phyloP scores from a whole-genome alignment of 805 yeast species.

The Saccharomycopsis guyanensis region DNA sequence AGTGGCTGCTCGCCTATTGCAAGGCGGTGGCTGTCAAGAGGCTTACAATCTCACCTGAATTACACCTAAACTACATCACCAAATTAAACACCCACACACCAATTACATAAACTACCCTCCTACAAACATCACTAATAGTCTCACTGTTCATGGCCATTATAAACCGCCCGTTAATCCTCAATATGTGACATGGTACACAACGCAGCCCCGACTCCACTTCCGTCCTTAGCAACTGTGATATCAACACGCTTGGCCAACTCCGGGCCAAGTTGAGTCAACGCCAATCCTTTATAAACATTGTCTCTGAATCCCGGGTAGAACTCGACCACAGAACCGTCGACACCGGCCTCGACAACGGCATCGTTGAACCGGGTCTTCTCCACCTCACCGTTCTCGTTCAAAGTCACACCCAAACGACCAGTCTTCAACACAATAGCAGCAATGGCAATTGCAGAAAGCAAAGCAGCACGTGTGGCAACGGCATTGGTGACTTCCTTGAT shows the following conservation, averaged over 20 bases:
- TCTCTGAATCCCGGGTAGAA: constrained; percentile 86
- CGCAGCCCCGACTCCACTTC: constrained; percentile 97
- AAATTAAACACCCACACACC: too few species aligned
- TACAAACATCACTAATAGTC: too few species aligned
- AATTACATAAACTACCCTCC: too few species aligned
- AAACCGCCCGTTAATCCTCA: too few species aligned
- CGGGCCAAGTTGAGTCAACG: constrained; percentile 59
- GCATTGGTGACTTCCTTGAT: constrained; percentile 71
- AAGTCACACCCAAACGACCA: constrained; percentile 39
- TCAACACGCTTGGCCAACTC: constrained; percentile 62
- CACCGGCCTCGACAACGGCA: constrained; percentile 78
- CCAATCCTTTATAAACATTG: constrained; percentile 71
- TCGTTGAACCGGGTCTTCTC: constrained; percentile 42
- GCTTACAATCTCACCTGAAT: too few species aligned
- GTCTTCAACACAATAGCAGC: constrained; percentile 73
- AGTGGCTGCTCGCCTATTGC: too few species aligned
- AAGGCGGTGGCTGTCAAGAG: too few species aligned
- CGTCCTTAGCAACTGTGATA: constrained; percentile 83
- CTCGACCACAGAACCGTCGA: constrained; percentile 92
- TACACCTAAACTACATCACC: too few species aligned
- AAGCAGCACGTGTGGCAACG: constrained; percentile 83
- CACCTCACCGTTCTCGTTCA: constrained; percentile 28
- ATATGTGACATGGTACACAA: constrained; percentile 52
- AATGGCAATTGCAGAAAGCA: constrained; percentile 78
- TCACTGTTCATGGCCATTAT: too few species aligned